phyloP scores from a whole-genome alignment of 1,139 yeast genomes.

The Geotrichum australiense region DNA sequence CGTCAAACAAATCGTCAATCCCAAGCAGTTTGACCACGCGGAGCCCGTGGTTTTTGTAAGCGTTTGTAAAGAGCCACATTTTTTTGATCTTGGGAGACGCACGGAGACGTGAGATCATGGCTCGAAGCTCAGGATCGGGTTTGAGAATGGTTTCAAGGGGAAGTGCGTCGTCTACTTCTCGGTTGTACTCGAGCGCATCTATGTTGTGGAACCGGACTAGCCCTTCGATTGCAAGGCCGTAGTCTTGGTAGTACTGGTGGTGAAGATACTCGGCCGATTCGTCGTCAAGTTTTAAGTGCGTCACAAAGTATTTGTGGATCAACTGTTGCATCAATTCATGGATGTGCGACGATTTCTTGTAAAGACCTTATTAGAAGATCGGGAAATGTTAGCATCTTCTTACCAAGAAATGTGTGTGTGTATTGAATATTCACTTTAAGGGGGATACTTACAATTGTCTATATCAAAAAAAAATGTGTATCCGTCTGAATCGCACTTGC shows the following conservation, averaged over 20 bases:
- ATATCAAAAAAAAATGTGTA: constrained; percentile 78
- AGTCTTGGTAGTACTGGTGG: constrained; percentile 67
- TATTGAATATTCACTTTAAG: too few species aligned
- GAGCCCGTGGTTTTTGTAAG: constrained; percentile 82
- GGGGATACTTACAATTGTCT: constrained; percentile 61
- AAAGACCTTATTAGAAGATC: constrained; percentile 38
- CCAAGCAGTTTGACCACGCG: constrained; percentile 70
- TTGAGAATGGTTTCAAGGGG: constrained; percentile 70
- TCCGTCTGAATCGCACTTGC: constrained; percentile 21
- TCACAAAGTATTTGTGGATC: constrained; percentile 74
- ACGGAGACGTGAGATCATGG: constrained; percentile 34
- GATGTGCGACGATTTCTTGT: constrained; percentile 63
- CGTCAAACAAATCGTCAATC: constrained; percentile 85
- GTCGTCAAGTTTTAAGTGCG: constrained; percentile 52
- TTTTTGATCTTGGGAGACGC: constrained; percentile 42
- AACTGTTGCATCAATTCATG: constrained; percentile 84
- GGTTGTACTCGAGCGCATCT: constrained; percentile 83
- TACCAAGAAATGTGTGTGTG: neutral
- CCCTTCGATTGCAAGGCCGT: constrained; percentile 92
- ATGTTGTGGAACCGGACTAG: constrained; percentile 73
- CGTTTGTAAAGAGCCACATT: constrained; percentile 89
- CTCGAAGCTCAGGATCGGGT: constrained; percentile 41
- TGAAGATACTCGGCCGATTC: constrained; percentile 74
- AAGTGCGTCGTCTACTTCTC: constrained; percentile 82
- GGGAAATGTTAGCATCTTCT: constrained; percentile 1